A percentile compares a stretch with the other conserved stretches of the same genome.
phyloP scores from a whole-genome alignment of 1,139 yeast species.

The Hyphopichia fennica region DNA sequence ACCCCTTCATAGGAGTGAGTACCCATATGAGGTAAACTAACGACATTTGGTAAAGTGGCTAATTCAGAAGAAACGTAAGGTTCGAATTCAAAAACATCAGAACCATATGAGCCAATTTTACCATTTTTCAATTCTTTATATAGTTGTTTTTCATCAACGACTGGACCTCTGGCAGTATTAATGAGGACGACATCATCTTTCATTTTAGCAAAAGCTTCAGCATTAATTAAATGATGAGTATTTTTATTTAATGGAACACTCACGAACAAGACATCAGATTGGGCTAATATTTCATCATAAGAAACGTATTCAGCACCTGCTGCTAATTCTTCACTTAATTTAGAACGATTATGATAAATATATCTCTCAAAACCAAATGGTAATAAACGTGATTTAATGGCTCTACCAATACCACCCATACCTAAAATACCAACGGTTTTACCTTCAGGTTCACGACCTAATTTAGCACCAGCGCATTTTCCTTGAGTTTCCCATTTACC shows the following conservation, averaged over 20 bases:
- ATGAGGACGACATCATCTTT: slow-evolving; percentile 64
- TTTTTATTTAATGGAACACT: slow-evolving; percentile 61
- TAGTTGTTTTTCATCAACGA: slow-evolving; percentile 66
- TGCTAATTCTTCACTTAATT: slow-evolving; percentile 55
- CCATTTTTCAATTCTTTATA: slow-evolving; percentile 64
- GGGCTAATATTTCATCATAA: slow-evolving; percentile 53
- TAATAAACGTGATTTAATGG: slow-evolving; percentile 57
- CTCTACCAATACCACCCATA: slow-evolving; percentile 77
- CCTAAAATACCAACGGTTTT: slow-evolving; percentile 68
- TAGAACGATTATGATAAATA: slow-evolving; percentile 60
- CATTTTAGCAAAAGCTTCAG: slow-evolving; percentile 53
- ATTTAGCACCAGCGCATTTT: slow-evolving; percentile 25
- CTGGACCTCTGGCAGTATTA: slow-evolving; percentile 75
- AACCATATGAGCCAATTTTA: slow-evolving; percentile 69
- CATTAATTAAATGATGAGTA: slow-evolving; percentile 61
- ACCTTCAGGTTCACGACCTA: slow-evolving; percentile 55
- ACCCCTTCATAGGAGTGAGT: slow-evolving; percentile 66
- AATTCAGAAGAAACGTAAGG: slow-evolving; percentile 68
- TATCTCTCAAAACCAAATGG: slow-evolving; percentile 66
- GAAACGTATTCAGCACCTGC: slow-evolving; percentile 55
- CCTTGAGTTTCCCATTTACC: slow-evolving; percentile 58
- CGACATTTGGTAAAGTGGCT: slow-evolving; percentile 54
- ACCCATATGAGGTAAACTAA: slow-evolving; percentile 81
- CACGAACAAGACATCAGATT: slow-evolving; percentile 59
- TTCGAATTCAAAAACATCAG: slow-evolving; percentile 85